Evolutionary conservation across 805 yeast species (phyloP).

Genomic region (Pichia thaimueangensis): DNA sequence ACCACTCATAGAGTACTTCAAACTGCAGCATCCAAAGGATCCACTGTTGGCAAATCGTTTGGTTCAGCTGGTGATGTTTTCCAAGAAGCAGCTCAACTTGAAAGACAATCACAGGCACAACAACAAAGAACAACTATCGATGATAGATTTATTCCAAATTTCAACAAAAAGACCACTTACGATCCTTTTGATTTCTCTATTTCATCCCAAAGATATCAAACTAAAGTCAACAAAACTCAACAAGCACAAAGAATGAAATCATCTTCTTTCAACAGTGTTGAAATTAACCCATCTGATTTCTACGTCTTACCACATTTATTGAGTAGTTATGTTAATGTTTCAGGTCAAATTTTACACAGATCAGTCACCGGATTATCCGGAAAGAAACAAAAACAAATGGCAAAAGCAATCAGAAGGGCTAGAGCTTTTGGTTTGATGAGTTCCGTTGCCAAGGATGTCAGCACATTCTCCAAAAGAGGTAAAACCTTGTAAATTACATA

Average conservation of each 20-base stretch:
- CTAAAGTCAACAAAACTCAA: constrained; percentile 22
- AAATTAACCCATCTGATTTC: constrained; percentile 61
- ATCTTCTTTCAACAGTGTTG: constrained; percentile 31
- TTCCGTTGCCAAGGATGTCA: constrained; percentile 58
- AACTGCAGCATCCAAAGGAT: too few relatives aligned
- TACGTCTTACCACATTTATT: constrained; percentile 68
- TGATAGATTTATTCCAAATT: constrained; percentile 32
- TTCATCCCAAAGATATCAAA: constrained; percentile 48
- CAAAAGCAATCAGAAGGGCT: constrained; percentile 75
- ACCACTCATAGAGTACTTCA: neutral
- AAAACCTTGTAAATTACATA: neutral
- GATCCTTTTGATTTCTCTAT: constrained; percentile 79
- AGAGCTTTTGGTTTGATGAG: constrained; percentile 77
- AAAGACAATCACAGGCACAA: constrained; percentile 3
- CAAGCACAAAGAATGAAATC: constrained; percentile 23
- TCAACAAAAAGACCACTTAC: constrained; percentile 48
- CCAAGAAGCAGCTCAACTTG: constrained; percentile 4
- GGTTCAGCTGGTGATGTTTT: constrained; percentile 6
- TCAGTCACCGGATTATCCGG: constrained; percentile 61
- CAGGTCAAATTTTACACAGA: constrained; percentile 74
- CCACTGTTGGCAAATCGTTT: too few relatives aligned
- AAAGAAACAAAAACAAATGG: constrained; percentile 60
- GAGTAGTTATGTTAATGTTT: constrained; percentile 55
- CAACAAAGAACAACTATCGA: constrained; percentile 13
- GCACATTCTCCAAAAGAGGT: constrained; percentile 32